These are phyloP conservation scores for Lichtheimia ornata DNA, from an alignment of 371 early-diverging fungal species.

Conservation along the genomic window DNA sequence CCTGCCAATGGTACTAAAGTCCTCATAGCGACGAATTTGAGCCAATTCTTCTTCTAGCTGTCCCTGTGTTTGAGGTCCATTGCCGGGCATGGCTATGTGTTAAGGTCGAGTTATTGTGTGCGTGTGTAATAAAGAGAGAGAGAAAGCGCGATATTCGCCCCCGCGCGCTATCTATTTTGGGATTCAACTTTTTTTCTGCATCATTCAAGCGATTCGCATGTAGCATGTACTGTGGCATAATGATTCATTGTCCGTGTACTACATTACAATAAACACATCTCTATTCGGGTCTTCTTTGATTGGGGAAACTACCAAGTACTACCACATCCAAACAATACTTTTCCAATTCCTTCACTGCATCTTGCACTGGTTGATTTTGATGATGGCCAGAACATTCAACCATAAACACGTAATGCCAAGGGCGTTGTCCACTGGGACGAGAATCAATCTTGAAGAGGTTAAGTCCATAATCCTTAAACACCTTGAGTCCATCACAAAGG, in stretches of 20 bases:
- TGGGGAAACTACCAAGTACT: conserved; percentile 85
- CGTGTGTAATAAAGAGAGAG: too few relatives aligned
- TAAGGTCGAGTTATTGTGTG: too few relatives aligned
- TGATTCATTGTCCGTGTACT: too few relatives aligned
- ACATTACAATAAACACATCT: background rate
- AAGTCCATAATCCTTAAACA: conserved; percentile 79
- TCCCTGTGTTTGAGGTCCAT: conserved; percentile 5
- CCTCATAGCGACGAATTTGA: conserved; percentile 77
- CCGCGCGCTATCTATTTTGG: too few relatives aligned
- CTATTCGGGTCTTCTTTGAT: conserved; percentile 57
- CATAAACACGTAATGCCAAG: conserved; percentile 93
- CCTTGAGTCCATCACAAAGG: conserved; percentile 81
- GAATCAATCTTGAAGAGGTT: conserved; percentile 93
- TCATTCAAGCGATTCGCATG: too few relatives aligned
- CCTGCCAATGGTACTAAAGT: conserved; percentile 81
- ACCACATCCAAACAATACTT: conserved; percentile 74
- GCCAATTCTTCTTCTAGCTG: conserved; percentile 54
- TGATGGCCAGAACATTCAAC: conserved; percentile 85
- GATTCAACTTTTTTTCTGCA: too few relatives aligned
- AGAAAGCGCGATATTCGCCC: too few relatives aligned
- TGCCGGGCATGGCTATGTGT: background rate
- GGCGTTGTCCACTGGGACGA: conserved; percentile 78
- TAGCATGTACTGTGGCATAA: too few relatives aligned
- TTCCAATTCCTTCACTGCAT: conserved; percentile 64
- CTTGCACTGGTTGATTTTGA: conserved; percentile 65